A percentile compares a stretch with the other conserved stretches of the same genome.
Evolutionary conservation across 768 basidiomycete genomes (phyloP).

Genomic region (Plicaturopsis crispa): DNA sequence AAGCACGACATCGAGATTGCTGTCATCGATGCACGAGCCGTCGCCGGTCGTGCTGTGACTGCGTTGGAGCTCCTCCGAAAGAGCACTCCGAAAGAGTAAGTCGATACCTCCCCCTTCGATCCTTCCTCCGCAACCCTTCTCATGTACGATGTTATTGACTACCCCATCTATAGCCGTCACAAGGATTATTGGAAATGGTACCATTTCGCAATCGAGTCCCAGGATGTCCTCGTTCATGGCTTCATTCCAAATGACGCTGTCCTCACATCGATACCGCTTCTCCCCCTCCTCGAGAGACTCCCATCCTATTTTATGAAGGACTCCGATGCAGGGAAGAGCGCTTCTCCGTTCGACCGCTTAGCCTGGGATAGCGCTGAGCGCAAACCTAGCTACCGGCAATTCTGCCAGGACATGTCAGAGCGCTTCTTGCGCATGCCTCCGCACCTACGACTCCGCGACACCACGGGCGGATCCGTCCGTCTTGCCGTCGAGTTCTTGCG

Average conservation of each 20-base stretch:
- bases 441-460: constrained; percentile 55
- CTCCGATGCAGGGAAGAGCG: constrained; percentile 20
- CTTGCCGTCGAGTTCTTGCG: constrained; percentile 61
- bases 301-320: constrained; percentile 61
- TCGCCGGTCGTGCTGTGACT: constrained; percentile 52
- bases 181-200: constrained; percentile 71
- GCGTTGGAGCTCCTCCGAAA: constrained; percentile 56
- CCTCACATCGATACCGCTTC: constrained; percentile 62
- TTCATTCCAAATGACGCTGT: constrained; percentile 61
- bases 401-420: constrained; percentile 64
- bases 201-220: constrained; percentile 66
- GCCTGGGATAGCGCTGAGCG: constrained; percentile 52
- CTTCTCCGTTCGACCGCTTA: constrained; percentile 26
- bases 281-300: constrained; percentile 54
- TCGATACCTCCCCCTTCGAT: neutral
- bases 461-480: constrained; percentile 60
- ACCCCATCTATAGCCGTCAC: constrained; percentile 35
- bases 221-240: constrained; percentile 66
- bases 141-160: neutral
- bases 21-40: constrained; percentile 60
- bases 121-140: too few species aligned
- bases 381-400: constrained; percentile 58
- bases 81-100: constrained; percentile 49
- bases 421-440: constrained; percentile 48
- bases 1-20: constrained; percentile 78